Evolutionary conservation across 2,329 filamentous ascomycete genomes (phyloP).

Genomic region (Teratosphaeria destructans): DNA sequence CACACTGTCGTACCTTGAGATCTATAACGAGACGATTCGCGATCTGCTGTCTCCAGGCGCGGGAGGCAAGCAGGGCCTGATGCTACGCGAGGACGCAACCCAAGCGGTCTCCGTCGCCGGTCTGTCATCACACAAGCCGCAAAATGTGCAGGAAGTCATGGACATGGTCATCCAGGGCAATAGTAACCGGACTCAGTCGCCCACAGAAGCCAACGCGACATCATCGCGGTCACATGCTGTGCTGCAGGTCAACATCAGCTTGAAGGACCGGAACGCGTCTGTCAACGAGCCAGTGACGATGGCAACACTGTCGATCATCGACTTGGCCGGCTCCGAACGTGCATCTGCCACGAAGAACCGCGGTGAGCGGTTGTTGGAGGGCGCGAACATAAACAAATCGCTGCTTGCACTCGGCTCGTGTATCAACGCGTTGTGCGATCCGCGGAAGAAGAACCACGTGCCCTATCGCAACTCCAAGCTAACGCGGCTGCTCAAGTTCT

Average conservation of each 20-base stretch:
- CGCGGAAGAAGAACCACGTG: conserved; percentile 82
- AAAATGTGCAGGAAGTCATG: conserved; percentile 93
- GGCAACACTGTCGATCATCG: conserved; percentile 96
- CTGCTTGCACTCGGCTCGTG: conserved; percentile 88
- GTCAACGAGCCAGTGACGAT: conserved; percentile 94
- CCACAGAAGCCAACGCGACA: conserved; percentile 92
- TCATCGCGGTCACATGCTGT: conserved; percentile 96
- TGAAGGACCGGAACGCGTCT: conserved; percentile 85
- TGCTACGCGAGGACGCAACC: conserved; percentile 89
- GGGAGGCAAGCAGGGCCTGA: conserved; percentile 74
- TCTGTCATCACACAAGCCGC: conserved; percentile 80
- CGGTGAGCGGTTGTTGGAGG: conserved; percentile 80
- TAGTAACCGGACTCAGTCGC: conserved; percentile 87
- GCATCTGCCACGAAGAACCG: conserved; percentile 95
- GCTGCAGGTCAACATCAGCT: conserved; percentile 89
- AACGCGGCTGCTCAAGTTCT: conserved; percentile 90
- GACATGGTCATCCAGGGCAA: conserved; percentile 97
- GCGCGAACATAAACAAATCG: conserved; percentile 99
- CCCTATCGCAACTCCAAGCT: conserved; percentile 97
- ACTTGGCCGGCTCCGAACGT: conserved; percentile 88
- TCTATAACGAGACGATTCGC: conserved; percentile 98
- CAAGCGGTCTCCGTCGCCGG: conserved; percentile 86
- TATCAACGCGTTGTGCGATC: conserved; percentile 95
- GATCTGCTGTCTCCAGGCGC: conserved; percentile 81
- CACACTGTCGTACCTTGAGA: conserved; percentile 89